Evolutionary conservation across 1,284 basidiomycete species (phyloP), one percentile per base, ranked within the genome.

Genomic region (Cryptococcus sp.): DNA sequence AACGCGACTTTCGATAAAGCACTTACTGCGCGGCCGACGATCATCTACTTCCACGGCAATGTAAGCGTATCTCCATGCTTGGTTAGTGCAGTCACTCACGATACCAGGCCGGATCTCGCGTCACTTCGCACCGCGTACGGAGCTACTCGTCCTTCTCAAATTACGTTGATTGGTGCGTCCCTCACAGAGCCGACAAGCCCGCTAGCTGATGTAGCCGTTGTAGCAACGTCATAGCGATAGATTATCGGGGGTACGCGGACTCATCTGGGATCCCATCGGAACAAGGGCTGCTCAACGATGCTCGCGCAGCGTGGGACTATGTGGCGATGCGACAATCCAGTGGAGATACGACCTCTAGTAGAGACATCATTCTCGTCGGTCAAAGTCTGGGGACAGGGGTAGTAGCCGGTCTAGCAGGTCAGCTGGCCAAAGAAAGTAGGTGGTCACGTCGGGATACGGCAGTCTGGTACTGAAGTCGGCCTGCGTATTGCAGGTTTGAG

Each of bases 191-290:
- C 35, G 7, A 11, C 20, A 52, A 42, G 16, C 47, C 17, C 13
- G 22, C 47, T 20, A 31, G 22, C 19, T 15, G 23, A n/a, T 5
- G 16, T 11, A 27, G 20, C 42, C 10, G 1, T 13, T 25, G 1
- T 45, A 75, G 74, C 17, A 96, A 95, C 72, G 87, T 96, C 1
- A 77, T 96, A 20, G 87, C 86, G 0, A 85, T 91, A 47, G 93
- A 96, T 77, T 95, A 95, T 73, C 86, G 92, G n/a, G 94, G 94
- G 0, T 98, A 90, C 68, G 94, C 82, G 0, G 93, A 98, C 72
- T 93, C 91, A 56, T 83, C 85, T 0, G 91, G 93, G 1, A 76
- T 74, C 0, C 93, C 93, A 0, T 86, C 84, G 11, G 88, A 94
- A 73, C 75, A 78, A 15, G 95, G 93, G 0, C 79, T 97, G 0